Conservation (phyloP, 345 rosid species). For the Hevea brasiliensis region DNA sequence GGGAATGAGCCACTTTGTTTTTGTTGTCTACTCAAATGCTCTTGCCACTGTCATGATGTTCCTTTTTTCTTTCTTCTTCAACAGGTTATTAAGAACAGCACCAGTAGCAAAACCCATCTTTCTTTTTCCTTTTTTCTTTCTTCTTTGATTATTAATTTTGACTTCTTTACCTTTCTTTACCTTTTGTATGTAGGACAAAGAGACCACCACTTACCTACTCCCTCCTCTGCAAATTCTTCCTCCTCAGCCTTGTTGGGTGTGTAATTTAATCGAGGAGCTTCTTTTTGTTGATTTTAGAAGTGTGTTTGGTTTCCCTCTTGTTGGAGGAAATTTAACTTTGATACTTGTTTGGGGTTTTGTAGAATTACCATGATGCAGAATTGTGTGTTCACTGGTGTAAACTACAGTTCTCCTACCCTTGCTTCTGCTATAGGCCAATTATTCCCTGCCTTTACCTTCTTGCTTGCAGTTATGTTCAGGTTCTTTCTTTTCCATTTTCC, state of each 20-base stretch:
- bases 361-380: conserved; percentile 56
- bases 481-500: conserved; percentile 18
- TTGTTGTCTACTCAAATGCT: conserved; percentile 46
- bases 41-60: conserved; percentile 41
- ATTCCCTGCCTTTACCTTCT: conserved; percentile 55
- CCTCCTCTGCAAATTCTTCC: conserved; percentile 46
- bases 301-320: conserved; percentile 6
- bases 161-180: neutral
- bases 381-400: conserved; percentile 47
- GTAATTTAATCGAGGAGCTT: neutral
- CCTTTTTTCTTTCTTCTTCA: conserved; percentile 30
- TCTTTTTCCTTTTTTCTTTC: neutral
- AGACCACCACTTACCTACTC: conserved; percentile 41
- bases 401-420: conserved; percentile 58
- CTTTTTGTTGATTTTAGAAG: neutral
- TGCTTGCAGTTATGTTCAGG: conserved; percentile 64
- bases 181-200: conserved; percentile 27
- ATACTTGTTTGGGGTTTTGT: conserved; percentile 11
- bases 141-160: neutral
- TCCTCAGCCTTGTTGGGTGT: conserved; percentile 50
- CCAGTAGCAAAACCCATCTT: neutral
- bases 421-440: conserved; percentile 49
- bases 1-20: conserved; percentile 46
- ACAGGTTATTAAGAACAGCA: conserved; percentile 17
- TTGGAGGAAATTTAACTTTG: neutral